phyloP scores from a whole-genome alignment of 1,284 basidiomycete species.

The Pseudozyma flocculosa region DNA sequence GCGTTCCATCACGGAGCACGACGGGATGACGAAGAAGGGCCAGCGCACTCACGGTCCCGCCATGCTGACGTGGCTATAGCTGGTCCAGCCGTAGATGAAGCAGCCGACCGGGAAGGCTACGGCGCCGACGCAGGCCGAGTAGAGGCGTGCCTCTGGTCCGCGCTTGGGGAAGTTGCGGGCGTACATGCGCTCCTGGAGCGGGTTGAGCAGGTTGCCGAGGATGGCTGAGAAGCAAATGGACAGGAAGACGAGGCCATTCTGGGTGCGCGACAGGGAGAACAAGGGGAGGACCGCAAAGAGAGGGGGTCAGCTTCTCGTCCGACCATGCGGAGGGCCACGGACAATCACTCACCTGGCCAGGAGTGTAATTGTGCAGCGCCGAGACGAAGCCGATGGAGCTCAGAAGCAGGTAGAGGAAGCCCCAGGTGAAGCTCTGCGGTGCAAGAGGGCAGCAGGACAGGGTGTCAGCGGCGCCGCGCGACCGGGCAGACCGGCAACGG shows the following conservation, averaged over 20 bases:
- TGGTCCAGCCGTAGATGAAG: constrained; percentile 57
- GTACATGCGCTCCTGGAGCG: constrained; percentile 47
- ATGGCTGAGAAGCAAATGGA: constrained; percentile 32
- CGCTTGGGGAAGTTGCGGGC: constrained; percentile 16
- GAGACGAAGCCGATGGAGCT: constrained; percentile 56
- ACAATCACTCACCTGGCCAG: constrained; percentile 61
- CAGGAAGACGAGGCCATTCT: constrained; percentile 44
- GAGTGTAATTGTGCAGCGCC: constrained; percentile 66
- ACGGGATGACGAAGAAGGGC: not conserved
- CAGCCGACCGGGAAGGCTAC: constrained; percentile 42
- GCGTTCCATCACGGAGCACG: not conserved
- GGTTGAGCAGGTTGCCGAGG: constrained; percentile 71
- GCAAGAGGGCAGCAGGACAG: constrained; percentile 26
- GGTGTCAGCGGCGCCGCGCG: constrained; percentile 22
- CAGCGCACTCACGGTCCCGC: constrained; percentile 39
- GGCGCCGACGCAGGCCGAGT: constrained; percentile 56
- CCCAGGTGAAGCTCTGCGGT: constrained; percentile 65
- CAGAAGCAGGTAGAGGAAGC: constrained; percentile 69
- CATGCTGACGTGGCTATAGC: constrained; percentile 29
- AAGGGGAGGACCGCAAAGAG: too few relatives aligned
- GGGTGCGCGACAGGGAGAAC: not conserved
- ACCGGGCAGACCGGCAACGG: too few relatives aligned
- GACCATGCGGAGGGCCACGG: too few relatives aligned
- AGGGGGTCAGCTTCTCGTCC: too few relatives aligned
- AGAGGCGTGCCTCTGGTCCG: constrained; percentile 61